phyloP scores from a whole-genome alignment of 1,284 basidiomycete genomes.

The Ceratobasidium papillatum region DNA sequence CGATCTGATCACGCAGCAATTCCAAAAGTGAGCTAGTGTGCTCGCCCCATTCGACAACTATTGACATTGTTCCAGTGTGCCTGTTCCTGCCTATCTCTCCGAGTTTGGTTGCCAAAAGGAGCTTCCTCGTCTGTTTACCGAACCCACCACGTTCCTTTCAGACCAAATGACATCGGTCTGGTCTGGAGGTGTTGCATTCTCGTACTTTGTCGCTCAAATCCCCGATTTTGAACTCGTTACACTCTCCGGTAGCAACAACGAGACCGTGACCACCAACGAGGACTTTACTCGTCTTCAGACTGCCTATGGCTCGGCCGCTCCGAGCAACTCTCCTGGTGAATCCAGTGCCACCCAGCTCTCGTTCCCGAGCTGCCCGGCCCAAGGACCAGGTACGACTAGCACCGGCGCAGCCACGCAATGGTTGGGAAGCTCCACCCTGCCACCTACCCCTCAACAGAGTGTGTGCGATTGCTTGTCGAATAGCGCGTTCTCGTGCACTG shows the following conservation, averaged over 20 bases:
- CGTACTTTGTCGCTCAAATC: slow-evolving; percentile 74
- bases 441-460: slow-evolving; percentile 81
- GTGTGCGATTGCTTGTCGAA: slow-evolving; percentile 81
- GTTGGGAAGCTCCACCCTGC: slow-evolving; percentile 73
- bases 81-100: slow-evolving; percentile 87
- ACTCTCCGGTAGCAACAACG: slow-evolving; percentile 65
- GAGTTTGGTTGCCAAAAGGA: slow-evolving; percentile 66
- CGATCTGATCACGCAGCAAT: slow-evolving; percentile 57
- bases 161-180: slow-evolving; percentile 78
- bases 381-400: slow-evolving; percentile 51
- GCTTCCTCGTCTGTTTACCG: slow-evolving; percentile 79
- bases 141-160: slow-evolving; percentile 75
- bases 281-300: slow-evolving; percentile 75
- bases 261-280: slow-evolving; percentile 66
- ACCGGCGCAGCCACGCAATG: slow-evolving; percentile 50
- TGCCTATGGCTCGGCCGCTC: slow-evolving; percentile 67
- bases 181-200: slow-evolving; percentile 89
- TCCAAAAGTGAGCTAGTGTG: slow-evolving; percentile 54
- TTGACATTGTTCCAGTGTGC: slow-evolving; percentile 49
- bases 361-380: slow-evolving; percentile 66
- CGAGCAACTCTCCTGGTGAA: slow-evolving; percentile 72
- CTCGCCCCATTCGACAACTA: not conserved
- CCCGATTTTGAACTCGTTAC: slow-evolving; percentile 88
- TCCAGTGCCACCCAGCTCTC: slow-evolving; percentile 61
- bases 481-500: slow-evolving; percentile 72